Conservation (phyloP, 345 rosid genomes). For the Cardiospermum halicacabum region DNA sequence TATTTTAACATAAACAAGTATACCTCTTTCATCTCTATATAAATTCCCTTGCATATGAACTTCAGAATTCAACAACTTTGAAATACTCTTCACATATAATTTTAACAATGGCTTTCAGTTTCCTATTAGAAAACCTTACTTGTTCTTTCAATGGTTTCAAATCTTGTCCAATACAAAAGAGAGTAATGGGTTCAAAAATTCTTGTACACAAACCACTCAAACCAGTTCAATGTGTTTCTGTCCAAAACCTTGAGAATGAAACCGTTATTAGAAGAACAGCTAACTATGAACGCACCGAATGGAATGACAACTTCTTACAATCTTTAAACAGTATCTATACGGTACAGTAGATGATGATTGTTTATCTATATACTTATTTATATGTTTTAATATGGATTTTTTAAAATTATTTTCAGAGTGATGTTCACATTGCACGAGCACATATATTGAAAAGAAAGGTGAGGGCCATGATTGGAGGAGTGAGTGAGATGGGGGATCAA, state of each 20-base stretch:
- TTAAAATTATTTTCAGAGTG: not conserved
- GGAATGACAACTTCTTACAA: constrained; percentile 3
- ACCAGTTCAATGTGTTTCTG: not conserved
- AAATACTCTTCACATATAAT: too few relatives aligned
- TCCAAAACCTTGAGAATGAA: not conserved
- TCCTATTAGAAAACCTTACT: too few relatives aligned
- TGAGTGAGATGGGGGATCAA: not conserved
- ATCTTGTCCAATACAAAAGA: too few relatives aligned
- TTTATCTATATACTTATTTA: too few relatives aligned
- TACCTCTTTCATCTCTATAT: too few relatives aligned
- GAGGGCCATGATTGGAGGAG: not conserved
- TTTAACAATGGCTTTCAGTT: too few relatives aligned
- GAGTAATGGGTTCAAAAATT: too few relatives aligned
- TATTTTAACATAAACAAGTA: too few relatives aligned
- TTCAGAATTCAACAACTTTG: too few relatives aligned
- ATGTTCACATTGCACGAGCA: not conserved
- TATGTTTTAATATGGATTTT: too few relatives aligned
- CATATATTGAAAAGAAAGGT: not conserved
- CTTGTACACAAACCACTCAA: not conserved
- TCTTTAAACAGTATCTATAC: not conserved
- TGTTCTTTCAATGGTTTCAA: too few relatives aligned
- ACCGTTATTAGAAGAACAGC: not conserved
- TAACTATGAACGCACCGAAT: constrained; percentile 1
- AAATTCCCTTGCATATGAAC: too few relatives aligned
- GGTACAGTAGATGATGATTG: not conserved